Percentiles rank a stretch among this genome's conserved stretches.
These are phyloP conservation scores for Novymonas esmeraldas DNA, from an alignment of 208 protist genomes.

Conservation along the genomic window DNA sequence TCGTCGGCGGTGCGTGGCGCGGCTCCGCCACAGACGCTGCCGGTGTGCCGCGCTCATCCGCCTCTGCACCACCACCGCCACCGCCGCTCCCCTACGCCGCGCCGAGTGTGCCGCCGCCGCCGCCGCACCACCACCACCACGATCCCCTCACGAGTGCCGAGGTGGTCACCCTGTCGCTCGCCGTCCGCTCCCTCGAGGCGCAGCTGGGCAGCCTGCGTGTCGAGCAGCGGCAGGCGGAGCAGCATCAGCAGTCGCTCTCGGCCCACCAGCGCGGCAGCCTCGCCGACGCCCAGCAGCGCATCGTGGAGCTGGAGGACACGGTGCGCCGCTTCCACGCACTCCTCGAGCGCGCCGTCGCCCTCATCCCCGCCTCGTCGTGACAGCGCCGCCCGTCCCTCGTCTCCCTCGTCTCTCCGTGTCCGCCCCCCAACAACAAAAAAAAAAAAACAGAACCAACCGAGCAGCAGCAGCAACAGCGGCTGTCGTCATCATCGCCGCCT, in stretches of 20 bases:
- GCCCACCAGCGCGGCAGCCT: conserved; percentile 29
- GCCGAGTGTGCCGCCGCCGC: background rate
- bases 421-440: background rate
- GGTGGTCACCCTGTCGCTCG: conserved; percentile 8
- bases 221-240: conserved; percentile 30
- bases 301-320: conserved; percentile 61
- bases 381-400: background rate
- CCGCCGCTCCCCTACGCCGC: background rate
- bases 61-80: background rate
- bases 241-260: conserved; percentile 13
- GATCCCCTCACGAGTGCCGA: conserved; percentile 23
- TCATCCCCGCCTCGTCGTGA: conserved; percentile 39
- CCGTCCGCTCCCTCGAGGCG: conserved; percentile 19
- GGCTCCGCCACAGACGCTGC: too few relatives aligned
- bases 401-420: background rate
- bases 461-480: background rate
- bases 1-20: background rate
- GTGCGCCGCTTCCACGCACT: conserved; percentile 53
- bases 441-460: background rate
- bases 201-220: conserved; percentile 18
- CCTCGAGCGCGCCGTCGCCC: conserved; percentile 46
- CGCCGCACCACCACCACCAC: conserved; percentile 6
- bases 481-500: background rate
- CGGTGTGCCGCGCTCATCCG: too few relatives aligned
- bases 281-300: conserved; percentile 41